Evolutionary conservation across 805 yeast species (phyloP).

Genomic region (Candida hungchunana): DNA sequence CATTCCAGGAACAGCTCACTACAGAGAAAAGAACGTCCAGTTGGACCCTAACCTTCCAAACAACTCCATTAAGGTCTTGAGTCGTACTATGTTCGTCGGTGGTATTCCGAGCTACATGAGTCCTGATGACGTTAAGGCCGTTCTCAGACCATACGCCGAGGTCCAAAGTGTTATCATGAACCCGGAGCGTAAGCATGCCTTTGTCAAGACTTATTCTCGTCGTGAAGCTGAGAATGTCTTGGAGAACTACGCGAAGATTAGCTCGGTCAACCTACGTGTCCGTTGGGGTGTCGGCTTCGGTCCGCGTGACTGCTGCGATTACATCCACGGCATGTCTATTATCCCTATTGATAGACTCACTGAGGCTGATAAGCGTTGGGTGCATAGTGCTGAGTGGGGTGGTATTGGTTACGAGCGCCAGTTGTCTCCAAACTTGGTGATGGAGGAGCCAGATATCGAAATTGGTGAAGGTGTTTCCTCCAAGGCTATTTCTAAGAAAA

Average conservation of each 20-base stretch:
- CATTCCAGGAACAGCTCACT: slow-evolving; percentile 68
- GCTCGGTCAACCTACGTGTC: slow-evolving; percentile 56
- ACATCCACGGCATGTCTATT: slow-evolving; percentile 82
- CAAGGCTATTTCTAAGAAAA: slow-evolving; percentile 83
- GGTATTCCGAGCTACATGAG: slow-evolving; percentile 85
- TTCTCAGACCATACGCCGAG: slow-evolving; percentile 80
- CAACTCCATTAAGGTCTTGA: slow-evolving; percentile 75
- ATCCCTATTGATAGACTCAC: slow-evolving; percentile 86
- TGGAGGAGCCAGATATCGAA: slow-evolving; percentile 97
- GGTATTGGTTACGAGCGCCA: slow-evolving; percentile 86
- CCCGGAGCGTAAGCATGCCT: slow-evolving; percentile 90
- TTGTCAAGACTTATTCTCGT: slow-evolving; percentile 90
- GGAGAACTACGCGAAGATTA: slow-evolving; percentile 63
- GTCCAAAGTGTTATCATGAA: slow-evolving; percentile 89
- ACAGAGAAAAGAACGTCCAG: slow-evolving; percentile 67
- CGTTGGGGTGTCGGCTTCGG: slow-evolving; percentile 99
- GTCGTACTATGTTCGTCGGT: slow-evolving; percentile 91
- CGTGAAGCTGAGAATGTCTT: slow-evolving; percentile 85
- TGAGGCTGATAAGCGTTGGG: slow-evolving; percentile 92
- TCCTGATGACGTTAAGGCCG: slow-evolving; percentile 63
- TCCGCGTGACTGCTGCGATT: slow-evolving; percentile 97
- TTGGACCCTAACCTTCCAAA: slow-evolving; percentile 69
- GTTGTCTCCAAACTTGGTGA: slow-evolving; percentile 68
- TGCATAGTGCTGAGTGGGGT: slow-evolving; percentile 89
- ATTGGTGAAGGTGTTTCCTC: slow-evolving; percentile 93